Evolutionary conservation across 2,329 filamentous ascomycete species (phyloP).

Genomic region (Aureobasidium sp.): DNA sequence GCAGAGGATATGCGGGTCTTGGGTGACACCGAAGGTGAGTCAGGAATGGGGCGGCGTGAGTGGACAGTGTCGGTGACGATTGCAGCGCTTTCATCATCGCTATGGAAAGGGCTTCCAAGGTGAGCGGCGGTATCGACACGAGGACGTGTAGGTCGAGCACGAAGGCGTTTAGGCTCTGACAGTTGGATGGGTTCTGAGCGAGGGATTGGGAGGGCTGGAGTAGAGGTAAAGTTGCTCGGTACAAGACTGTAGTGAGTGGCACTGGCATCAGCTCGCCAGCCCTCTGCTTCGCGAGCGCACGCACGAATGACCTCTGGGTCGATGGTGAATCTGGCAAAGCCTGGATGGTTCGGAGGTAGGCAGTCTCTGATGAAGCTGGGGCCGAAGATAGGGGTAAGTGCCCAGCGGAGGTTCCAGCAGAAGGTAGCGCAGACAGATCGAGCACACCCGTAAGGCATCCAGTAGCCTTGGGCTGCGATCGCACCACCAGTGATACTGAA

Average conservation of each 20-base stretch:
- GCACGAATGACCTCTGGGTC: slow-evolving; percentile 40
- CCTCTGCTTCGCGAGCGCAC: slow-evolving; percentile 41
- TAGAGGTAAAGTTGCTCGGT: background rate
- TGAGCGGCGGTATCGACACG: slow-evolving; percentile 27
- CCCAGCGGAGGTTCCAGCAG: slow-evolving; percentile 85
- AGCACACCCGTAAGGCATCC: slow-evolving; percentile 93
- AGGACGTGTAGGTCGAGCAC: slow-evolving; percentile 24
- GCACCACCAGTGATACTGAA: slow-evolving; percentile 96
- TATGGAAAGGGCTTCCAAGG: slow-evolving; percentile 4
- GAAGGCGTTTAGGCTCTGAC: slow-evolving; percentile 15
- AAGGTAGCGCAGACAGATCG: slow-evolving; percentile 91
- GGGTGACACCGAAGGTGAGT: slow-evolving; percentile 34
- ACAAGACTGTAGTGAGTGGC: background rate
- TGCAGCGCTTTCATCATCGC: slow-evolving; percentile 1
- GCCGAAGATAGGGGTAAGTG: slow-evolving; percentile 92
- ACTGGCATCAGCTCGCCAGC: slow-evolving; percentile 33
- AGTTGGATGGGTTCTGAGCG: slow-evolving; percentile 25
- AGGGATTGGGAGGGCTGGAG: slow-evolving; percentile 23
- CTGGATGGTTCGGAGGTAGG: slow-evolving; percentile 65
- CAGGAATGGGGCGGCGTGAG: slow-evolving; percentile 8
- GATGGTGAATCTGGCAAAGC: slow-evolving; percentile 52
- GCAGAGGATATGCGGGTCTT: slow-evolving; percentile 27
- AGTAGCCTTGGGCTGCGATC: slow-evolving; percentile 94
- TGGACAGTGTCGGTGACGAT: background rate
- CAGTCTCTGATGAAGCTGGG: slow-evolving; percentile 81